Conservation (phyloP, 768 basidiomycete genomes). For the Agaricus sinodeliciosus region DNA sequence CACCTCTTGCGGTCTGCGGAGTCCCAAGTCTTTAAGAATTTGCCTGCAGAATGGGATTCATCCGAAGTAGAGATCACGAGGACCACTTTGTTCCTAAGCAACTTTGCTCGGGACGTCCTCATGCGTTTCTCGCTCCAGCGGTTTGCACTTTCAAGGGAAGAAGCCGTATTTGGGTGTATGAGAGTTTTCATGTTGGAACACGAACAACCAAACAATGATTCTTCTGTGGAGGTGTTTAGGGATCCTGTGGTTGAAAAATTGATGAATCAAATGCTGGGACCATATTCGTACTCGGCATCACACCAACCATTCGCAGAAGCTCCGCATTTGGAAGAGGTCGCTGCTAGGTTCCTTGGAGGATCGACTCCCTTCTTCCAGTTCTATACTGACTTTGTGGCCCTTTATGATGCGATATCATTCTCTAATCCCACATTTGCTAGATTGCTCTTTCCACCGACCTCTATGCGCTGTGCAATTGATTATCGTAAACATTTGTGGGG, state of each 20-base stretch:
- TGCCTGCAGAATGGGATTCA: conserved; percentile 69
- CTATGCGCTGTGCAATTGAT: conserved; percentile 73
- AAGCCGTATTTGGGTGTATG: conserved; percentile 75
- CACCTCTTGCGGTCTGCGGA: conserved; percentile 74
- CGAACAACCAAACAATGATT: conserved; percentile 48
- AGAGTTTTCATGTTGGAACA: conserved; percentile 96
- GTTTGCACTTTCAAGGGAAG: conserved; percentile 44
- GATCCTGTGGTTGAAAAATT: conserved; percentile 53
- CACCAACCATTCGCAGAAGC: background rate
- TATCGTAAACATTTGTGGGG: conserved; percentile 82
- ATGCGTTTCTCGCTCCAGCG: conserved; percentile 30
- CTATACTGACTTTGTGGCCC: conserved; percentile 82
- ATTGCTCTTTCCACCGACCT: conserved; percentile 69
- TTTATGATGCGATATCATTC: conserved; percentile 93
- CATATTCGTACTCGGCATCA: conserved; percentile 35
- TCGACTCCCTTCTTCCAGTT: conserved; percentile 86
- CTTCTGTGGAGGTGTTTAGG: conserved; percentile 71
- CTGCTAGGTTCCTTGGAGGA: conserved; percentile 52
- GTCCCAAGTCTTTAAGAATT: conserved; percentile 59
- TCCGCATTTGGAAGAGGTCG: conserved; percentile 44
- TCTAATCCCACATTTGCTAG: conserved; percentile 68
- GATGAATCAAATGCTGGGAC: conserved; percentile 54
- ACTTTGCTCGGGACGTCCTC: conserved; percentile 41
- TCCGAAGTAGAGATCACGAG: conserved; percentile 76
- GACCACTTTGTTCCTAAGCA: conserved; percentile 57